These are phyloP conservation scores for Dictyostelium brefeldianum DNA, from an alignment of 78 protist species.

Conservation along the genomic window DNA sequence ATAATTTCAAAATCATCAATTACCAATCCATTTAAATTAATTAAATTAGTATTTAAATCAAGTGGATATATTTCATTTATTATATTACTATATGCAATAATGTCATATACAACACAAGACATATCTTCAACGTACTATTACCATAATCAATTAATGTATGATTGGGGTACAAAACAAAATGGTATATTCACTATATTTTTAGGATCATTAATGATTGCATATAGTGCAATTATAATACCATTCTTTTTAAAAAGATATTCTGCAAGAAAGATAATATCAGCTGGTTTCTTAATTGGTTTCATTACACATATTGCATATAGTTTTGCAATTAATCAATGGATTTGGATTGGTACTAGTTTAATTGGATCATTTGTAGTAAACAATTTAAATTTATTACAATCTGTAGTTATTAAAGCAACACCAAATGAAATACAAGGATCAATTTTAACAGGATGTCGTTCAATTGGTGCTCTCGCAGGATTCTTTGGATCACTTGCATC, in stretches of 20 bases:
- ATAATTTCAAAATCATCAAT: background rate
- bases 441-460: conserved; percentile 24
- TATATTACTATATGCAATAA: background rate
- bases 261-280: conserved; percentile 29
- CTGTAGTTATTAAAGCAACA: conserved; percentile 22
- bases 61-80: background rate
- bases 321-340: conserved; percentile 40
- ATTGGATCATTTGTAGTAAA: conserved; percentile 14
- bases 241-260: background rate
- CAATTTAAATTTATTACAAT: background rate
- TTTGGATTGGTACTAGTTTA: background rate
- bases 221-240: conserved; percentile 18
- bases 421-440: conserved; percentile 54
- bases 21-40: background rate
- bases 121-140: background rate
- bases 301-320: background rate
- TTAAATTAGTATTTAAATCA: background rate
- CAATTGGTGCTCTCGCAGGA: background rate
- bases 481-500: background rate
- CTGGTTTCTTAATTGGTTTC: background rate
- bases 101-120: background rate
- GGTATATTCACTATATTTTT: background rate
- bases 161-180: background rate
- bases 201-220: background rate
- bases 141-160: background rate